Evolutionary conservation across 257 asterid genomes (phyloP).

Genomic region (Apocynum venetum): DNA sequence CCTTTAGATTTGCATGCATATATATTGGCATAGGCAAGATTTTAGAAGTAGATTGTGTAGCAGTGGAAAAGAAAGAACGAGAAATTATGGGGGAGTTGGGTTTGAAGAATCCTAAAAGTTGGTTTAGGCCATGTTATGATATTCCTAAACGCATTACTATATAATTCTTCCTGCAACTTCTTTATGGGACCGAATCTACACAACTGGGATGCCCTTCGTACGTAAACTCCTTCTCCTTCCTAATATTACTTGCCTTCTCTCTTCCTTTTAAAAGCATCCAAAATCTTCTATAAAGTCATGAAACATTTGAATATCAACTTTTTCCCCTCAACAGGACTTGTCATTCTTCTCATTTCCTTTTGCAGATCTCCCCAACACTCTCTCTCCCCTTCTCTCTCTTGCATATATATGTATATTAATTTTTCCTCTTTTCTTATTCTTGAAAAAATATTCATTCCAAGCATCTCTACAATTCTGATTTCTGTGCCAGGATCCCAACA

Average conservation of each 20-base stretch:
- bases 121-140: slow-evolving; percentile 27
- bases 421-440: neutral
- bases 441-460: slow-evolving; percentile 1
- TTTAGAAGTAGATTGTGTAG: neutral
- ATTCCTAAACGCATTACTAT: slow-evolving; percentile 25
- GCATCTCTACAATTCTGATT: slow-evolving; percentile 14
- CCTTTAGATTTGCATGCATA: neutral
- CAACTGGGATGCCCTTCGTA: slow-evolving; percentile 15
- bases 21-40: neutral
- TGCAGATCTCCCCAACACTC: neutral
- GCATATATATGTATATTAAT: neutral
- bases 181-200: slow-evolving; percentile 46
- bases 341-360: neutral
- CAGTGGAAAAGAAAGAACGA: neutral
- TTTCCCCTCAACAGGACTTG: slow-evolving; percentile 13
- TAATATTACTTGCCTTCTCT: neutral
- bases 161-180: slow-evolving; percentile 38
- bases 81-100: neutral
- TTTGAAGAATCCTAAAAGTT: slow-evolving; percentile 30
- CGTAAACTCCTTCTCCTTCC: neutral
- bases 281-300: slow-evolving; percentile 33
- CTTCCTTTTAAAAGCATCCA: slow-evolving; percentile 26
- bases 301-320: slow-evolving; percentile 27
- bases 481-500: slow-evolving; percentile 13
- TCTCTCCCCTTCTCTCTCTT: too few species aligned